Percentiles rank a stretch among this genome's conserved stretches.
phyloP scores from a whole-genome alignment of 768 basidiomycete species.

The Cytidiella melzeri region DNA sequence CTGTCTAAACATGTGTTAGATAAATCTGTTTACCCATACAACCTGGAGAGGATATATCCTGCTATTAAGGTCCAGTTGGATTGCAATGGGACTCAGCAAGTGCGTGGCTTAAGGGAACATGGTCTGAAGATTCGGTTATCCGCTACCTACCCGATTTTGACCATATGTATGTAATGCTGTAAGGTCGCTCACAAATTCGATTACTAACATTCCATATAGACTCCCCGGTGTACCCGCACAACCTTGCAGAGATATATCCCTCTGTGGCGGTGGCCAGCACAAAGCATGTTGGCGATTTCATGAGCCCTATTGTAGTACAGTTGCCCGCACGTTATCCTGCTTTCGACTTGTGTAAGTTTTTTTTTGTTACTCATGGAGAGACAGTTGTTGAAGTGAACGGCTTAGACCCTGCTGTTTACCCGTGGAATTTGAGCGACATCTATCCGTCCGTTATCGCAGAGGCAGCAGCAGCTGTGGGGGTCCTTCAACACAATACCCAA shows the following conservation, averaged over 20 bases:
- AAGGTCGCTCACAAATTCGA: too few relatives aligned
- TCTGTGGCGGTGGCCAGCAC: not conserved
- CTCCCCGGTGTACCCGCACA: conserved; percentile 16
- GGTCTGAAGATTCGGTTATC: too few relatives aligned
- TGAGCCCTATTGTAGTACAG: not conserved
- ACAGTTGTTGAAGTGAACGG: not conserved
- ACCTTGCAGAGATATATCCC: conserved; percentile 16
- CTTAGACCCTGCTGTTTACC: conserved; percentile 20
- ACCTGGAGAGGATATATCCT: conserved; percentile 34
- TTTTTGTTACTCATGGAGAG: not conserved
- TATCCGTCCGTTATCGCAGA: conserved; percentile 10
- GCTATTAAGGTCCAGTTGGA: conserved; percentile 7
- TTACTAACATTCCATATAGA: not conserved
- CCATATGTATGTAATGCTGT: not conserved
- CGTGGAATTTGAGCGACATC: conserved; percentile 14
- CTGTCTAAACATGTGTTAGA: conserved; percentile 21
- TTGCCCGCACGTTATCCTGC: conserved; percentile 9
- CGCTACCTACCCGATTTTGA: not conserved
- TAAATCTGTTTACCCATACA: conserved; percentile 35
- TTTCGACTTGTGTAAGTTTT: conserved; percentile 17
- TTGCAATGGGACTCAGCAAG: too few relatives aligned
- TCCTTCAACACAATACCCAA: not conserved
- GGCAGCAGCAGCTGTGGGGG: conserved; percentile 1
- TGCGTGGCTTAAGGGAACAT: too few relatives aligned
- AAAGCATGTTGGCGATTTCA: too few relatives aligned